Evolutionary conservation across 345 rosid genomes (phyloP).

Genomic region (Reutealis trisperma): DNA sequence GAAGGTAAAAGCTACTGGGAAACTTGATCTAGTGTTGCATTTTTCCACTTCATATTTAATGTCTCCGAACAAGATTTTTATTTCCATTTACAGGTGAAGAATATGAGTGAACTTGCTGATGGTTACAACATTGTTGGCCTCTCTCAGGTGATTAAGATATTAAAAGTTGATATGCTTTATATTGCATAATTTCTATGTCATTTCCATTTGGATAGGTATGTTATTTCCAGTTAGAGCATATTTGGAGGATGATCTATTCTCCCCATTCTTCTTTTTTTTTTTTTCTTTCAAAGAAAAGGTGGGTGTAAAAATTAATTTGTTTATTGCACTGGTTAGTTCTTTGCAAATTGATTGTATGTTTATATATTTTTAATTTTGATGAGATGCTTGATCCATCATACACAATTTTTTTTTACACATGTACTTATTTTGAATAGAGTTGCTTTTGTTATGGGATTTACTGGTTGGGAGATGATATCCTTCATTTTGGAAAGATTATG

Average conservation of each 20-base stretch:
- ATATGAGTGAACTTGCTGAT: conserved; percentile 60
- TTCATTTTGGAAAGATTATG: not conserved
- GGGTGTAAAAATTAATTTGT: not conserved
- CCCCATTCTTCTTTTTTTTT: not conserved
- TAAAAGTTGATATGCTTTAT: conserved; percentile 2
- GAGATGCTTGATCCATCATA: not conserved
- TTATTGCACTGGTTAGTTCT: not conserved
- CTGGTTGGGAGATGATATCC: not conserved
- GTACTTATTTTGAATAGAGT: not conserved
- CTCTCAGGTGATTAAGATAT: conserved; percentile 60
- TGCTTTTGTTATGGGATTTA: not conserved
- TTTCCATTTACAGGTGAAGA: conserved; percentile 55
- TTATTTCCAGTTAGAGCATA: not conserved
- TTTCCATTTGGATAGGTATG: not conserved
- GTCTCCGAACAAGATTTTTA: conserved; percentile 7
- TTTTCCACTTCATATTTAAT: conserved; percentile 10
- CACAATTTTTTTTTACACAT: not conserved
- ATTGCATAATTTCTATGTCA: not conserved
- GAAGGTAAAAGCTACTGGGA: conserved; percentile 53
- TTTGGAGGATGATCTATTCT: not conserved
- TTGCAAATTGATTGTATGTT: not conserved
- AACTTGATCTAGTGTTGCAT: conserved; percentile 6
- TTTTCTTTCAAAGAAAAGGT: too few relatives aligned
- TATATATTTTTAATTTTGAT: not conserved
- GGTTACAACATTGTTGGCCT: conserved; percentile 87